Conservation (phyloP, 306 rosid genomes). For the Lathyrus oleraceus region DNA sequence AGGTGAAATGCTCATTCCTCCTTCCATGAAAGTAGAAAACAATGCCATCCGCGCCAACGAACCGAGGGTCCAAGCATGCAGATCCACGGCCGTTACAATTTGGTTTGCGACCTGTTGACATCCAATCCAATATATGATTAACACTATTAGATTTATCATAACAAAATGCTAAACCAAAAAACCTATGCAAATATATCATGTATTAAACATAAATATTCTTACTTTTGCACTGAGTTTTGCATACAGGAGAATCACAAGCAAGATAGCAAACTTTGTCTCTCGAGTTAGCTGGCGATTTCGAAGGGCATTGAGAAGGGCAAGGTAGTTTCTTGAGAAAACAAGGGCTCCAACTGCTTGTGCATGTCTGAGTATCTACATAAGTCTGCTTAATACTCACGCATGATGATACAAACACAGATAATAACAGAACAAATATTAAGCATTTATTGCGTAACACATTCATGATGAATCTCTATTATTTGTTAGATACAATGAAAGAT, state of each 20-base stretch:
- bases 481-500: constrained; percentile 15
- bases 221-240: constrained; percentile 77
- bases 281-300: constrained; percentile 44
- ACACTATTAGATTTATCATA: constrained; percentile 6
- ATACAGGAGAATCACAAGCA: constrained; percentile 64
- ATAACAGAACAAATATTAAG: constrained; percentile 31
- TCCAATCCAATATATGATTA: background rate
- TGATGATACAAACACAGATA: constrained; percentile 33
- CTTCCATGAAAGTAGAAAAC: too few species aligned
- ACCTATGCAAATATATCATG: background rate
- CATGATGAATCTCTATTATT: constrained; percentile 39
- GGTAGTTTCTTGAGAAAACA: constrained; percentile 47
- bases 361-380: constrained; percentile 37
- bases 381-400: constrained; percentile 39
- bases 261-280: constrained; percentile 63
- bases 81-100: too few species aligned
- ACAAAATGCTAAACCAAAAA: background rate
- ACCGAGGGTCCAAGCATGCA: too few species aligned
- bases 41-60: too few species aligned
- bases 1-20: too few species aligned
- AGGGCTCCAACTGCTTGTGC: constrained; percentile 40
- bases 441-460: constrained; percentile 28
- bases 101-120: too few species aligned
- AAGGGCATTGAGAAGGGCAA: constrained; percentile 66
- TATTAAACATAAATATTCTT: constrained; percentile 24